Percentiles rank a stretch among this genome's conserved stretches.
Conservation (phyloP, 1,139 yeast species). For the Diutina pseudorugosa region DNA sequence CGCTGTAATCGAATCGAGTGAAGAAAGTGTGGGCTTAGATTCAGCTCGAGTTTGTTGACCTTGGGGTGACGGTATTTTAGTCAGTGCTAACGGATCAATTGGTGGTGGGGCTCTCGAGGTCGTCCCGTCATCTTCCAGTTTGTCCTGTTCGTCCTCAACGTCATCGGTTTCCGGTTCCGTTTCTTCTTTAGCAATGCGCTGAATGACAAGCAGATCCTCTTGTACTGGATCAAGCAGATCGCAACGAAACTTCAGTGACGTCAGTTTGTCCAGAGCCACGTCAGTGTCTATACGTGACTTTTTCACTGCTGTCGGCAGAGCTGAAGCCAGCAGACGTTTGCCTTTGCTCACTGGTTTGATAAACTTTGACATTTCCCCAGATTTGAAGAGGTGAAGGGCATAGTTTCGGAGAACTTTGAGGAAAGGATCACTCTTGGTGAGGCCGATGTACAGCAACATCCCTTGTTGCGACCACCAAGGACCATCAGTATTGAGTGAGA, state of each 20-base stretch:
- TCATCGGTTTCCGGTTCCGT: conserved; percentile 5
- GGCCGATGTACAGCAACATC: conserved; percentile 28
- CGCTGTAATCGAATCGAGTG: not conserved
- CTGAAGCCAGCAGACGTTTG: conserved; percentile 1
- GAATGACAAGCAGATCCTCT: not conserved
- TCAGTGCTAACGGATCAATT: not conserved
- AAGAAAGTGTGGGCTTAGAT: not conserved
- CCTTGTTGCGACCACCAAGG: conserved; percentile 31
- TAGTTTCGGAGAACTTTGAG: conserved; percentile 26
- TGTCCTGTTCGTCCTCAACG: conserved; percentile 7
- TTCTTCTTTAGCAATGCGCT: not conserved
- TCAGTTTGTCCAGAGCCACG: not conserved
- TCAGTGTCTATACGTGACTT: not conserved
- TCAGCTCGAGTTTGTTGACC: not conserved
- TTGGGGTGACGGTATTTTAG: not conserved
- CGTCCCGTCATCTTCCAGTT: not conserved
- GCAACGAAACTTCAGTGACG: not conserved
- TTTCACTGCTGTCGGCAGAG: not conserved
- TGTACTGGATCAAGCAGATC: not conserved
- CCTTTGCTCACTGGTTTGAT: conserved; percentile 7
- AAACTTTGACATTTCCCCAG: conserved; percentile 26
- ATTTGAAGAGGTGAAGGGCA: conserved; percentile 21
- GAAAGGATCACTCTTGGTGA: conserved; percentile 31
- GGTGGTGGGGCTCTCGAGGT: not conserved
- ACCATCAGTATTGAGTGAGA: conserved; percentile 27